Evolutionary conservation across 2,329 filamentous ascomycete genomes (phyloP).

Genomic region (Camillea tinctor): DNA sequence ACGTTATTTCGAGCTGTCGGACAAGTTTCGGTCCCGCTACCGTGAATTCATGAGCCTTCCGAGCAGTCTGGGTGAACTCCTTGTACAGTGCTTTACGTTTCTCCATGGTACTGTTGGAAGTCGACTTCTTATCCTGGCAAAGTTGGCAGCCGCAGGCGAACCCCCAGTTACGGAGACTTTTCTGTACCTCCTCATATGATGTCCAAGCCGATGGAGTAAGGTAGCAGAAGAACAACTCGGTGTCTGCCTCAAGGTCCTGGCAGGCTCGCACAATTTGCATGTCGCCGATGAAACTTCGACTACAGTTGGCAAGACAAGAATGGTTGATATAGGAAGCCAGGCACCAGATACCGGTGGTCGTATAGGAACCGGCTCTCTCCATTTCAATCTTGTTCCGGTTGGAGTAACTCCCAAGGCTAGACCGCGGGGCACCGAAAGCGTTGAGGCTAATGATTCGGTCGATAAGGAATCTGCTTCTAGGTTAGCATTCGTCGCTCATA

Average conservation of each 20-base stretch:
- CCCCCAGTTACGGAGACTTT: slow-evolving; percentile 36
- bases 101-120: slow-evolving; percentile 7
- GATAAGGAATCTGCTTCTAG: slow-evolving; percentile 42
- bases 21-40: no score
- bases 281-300: slow-evolving; percentile 52
- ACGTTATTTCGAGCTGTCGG: slow-evolving; percentile 23
- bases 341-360: slow-evolving; percentile 46
- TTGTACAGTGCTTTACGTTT: slow-evolving; percentile 14
- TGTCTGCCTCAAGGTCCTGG: slow-evolving; percentile 38
- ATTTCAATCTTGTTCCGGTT: neutral
- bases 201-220: slow-evolving; percentile 15
- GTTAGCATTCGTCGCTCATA: neutral
- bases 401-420: slow-evolving; percentile 13
- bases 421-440: slow-evolving; percentile 37
- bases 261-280: slow-evolving; percentile 50
- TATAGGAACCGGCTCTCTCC: slow-evolving; percentile 1
- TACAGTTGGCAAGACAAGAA: slow-evolving; percentile 46
- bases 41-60: no score
- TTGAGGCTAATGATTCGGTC: slow-evolving; percentile 43
- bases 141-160: slow-evolving; percentile 43
- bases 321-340: slow-evolving; percentile 53
- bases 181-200: slow-evolving; percentile 31
- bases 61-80: no score
- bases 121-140: slow-evolving; percentile 32
- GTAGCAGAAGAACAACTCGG: slow-evolving; percentile 48